phyloP scores from a whole-genome alignment of 352 stramenopile genomes.

The Pythium brachiatum region DNA sequence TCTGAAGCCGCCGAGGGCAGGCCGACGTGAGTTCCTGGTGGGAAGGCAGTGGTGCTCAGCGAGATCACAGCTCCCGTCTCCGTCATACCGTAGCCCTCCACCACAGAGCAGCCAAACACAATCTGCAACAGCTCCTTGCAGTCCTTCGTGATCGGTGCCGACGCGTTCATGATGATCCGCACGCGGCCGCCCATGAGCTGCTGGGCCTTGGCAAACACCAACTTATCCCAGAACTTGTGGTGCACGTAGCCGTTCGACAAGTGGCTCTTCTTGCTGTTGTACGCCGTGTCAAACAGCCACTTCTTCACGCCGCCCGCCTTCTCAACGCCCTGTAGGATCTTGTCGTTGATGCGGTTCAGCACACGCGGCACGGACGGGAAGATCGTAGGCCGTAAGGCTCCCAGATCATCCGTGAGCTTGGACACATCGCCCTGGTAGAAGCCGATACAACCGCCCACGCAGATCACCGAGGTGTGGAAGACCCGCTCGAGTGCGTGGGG shows the following conservation, averaged over 20 bases:
- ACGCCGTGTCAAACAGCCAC: slow-evolving; percentile 41
- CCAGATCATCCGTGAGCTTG: slow-evolving; percentile 90
- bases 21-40: slow-evolving; percentile 87
- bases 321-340: slow-evolving; percentile 68
- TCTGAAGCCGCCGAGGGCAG: slow-evolving; percentile 75
- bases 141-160: slow-evolving; percentile 84
- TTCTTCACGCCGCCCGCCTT: slow-evolving; percentile 38
- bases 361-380: slow-evolving; percentile 93
- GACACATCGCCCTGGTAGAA: slow-evolving; percentile 81
- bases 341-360: slow-evolving; percentile 95
- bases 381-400: slow-evolving; percentile 87
- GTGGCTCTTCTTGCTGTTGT: slow-evolving; percentile 34
- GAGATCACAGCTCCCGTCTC: slow-evolving; percentile 90
- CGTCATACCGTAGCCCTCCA: slow-evolving; percentile 94
- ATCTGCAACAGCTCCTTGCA: slow-evolving; percentile 94
- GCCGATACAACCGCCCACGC: slow-evolving; percentile 65
- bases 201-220: slow-evolving; percentile 94
- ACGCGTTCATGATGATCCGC: slow-evolving; percentile 91
- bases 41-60: slow-evolving; percentile 43
- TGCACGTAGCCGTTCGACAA: slow-evolving; percentile 36
- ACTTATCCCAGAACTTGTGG: slow-evolving; percentile 83
- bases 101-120: slow-evolving; percentile 83
- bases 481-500: slow-evolving; percentile 94
- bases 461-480: slow-evolving; percentile 83
- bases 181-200: slow-evolving; percentile 90